Base-by-base conservation (phyloP, 495 filamentous ascomycete genomes). In the Aspergillus ostianus region DNA sequence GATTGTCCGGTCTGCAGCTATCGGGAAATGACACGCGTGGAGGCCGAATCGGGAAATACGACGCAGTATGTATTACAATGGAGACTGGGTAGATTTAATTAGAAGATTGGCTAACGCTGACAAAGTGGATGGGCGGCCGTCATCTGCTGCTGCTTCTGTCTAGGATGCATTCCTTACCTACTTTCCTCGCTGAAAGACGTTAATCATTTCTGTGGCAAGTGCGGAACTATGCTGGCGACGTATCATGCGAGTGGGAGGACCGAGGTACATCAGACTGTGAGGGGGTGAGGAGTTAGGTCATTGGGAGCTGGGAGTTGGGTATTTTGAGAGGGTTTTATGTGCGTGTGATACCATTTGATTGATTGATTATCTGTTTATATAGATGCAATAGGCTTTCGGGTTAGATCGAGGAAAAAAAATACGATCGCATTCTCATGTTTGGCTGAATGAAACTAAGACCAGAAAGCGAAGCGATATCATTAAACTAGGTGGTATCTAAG, bases 91-190 rank as follows among this genome's bases (percentile, higher is more conserved):
- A 8, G 5, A 48, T 13, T 8, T 18, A n/a, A 48, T 26, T 4
- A 26, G 23, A 26, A 26, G 23, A 26, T 26, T 26, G 23, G 46
- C 19, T 52, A n/a, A 58, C 23, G 30, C 30, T 47, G 53, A 13
- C 3, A 55, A 59, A 85, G 81, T 71, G 76, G 68, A 0, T 82
- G 78, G 79, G 83, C 82, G 26, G 71, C 72, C n/a, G 53, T 76
- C 2, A 27, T 77, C 20, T 78, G 77, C 64, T 76, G 70, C 66
- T 80, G 72, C 61, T 68, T 70, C 66, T 80, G 78, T 60, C 66
- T 84, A 20, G 77, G 80, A 49, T 84, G 79, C 57, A 76, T 84
- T 55, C 81, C 82, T 6, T 84, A 83, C 63, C 36, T 83, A 55
- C 71, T 82, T 62, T 69, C 74, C 12, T 70, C 68, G 29, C 70